phyloP scores from a whole-genome alignment of 306 rosid species.

The Quercus gilva region DNA sequence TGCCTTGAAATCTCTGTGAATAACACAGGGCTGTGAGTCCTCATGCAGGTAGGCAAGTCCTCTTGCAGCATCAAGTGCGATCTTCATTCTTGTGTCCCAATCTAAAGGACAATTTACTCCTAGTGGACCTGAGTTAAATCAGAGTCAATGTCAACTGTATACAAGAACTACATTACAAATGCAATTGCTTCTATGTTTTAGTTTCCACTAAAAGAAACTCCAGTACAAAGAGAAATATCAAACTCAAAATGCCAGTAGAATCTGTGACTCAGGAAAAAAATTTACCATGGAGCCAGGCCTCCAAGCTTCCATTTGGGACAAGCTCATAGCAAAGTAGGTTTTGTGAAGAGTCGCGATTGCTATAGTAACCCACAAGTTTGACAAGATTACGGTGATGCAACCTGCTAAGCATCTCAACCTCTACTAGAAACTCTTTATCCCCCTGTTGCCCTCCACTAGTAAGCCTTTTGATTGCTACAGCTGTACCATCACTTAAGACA shows the following conservation, averaged over 20 bases:
- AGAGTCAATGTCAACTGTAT: constrained; percentile 5
- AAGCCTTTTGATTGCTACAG: constrained; percentile 95
- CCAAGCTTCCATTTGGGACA: constrained; percentile 97
- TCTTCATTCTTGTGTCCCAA: constrained; percentile 98
- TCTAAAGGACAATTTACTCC: constrained; percentile 96
- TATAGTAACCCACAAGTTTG: constrained; percentile 86
- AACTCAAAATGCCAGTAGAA: constrained; percentile 3
- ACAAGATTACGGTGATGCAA: constrained; percentile 97
- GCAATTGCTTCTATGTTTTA: not conserved
- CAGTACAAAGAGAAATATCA: constrained; percentile 3
- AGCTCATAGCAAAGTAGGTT: constrained; percentile 96
- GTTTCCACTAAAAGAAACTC: not conserved
- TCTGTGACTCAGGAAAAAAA: constrained; percentile 23
- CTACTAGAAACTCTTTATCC: constrained; percentile 87
- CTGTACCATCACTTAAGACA: constrained; percentile 84
- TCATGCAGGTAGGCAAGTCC: constrained; percentile 95
- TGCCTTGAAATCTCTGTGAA: constrained; percentile 96
- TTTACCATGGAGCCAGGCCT: constrained; percentile 98
- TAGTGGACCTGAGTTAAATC: constrained; percentile 63
- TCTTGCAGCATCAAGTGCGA: constrained; percentile 97
- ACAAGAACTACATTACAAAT: not conserved
- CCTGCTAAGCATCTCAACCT: constrained; percentile 98
- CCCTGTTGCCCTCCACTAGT: constrained; percentile 96
- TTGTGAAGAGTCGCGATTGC: constrained; percentile 82
- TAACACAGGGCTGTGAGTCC: constrained; percentile 96